phyloP scores from a whole-genome alignment of 2,329 filamentous ascomycete species.

The Monilinia laxa region DNA sequence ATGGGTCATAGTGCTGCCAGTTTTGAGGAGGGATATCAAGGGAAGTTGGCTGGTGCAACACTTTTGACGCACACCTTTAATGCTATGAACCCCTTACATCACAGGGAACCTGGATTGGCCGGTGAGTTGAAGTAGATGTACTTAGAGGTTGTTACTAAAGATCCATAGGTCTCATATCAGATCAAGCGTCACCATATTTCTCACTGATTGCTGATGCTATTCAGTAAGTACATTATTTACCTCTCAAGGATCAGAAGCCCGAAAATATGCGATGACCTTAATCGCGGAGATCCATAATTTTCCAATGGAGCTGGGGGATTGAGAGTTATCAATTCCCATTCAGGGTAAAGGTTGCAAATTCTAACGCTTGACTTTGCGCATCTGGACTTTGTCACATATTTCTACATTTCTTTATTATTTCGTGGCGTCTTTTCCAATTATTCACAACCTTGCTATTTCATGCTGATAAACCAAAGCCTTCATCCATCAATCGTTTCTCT shows the following conservation, averaged over 20 bases:
- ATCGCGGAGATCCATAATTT: too few relatives aligned
- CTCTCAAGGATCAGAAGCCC: not conserved
- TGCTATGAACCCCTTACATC: constrained; percentile 52
- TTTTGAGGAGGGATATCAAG: constrained; percentile 47
- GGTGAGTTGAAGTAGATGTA: constrained; percentile 37
- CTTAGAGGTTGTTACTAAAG: not conserved
- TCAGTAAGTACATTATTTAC: constrained; percentile 38
- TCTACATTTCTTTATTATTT: not conserved
- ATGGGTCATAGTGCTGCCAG: constrained; percentile 50
- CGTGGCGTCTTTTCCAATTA: not conserved
- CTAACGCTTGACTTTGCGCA: not conserved
- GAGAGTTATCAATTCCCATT: not conserved
- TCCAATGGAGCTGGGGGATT: too few relatives aligned
- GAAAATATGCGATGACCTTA: not conserved
- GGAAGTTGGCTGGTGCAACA: constrained; percentile 49
- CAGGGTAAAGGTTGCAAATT: not conserved
- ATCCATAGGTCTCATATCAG: constrained; percentile 39
- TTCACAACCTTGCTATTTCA: not conserved
- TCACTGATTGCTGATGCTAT: constrained; percentile 54
- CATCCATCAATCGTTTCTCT: constrained; percentile 51
- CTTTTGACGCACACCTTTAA: constrained; percentile 56
- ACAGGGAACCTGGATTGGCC: constrained; percentile 52
- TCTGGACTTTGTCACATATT: not conserved
- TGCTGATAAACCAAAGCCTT: constrained; percentile 35
- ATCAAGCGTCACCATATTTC: constrained; percentile 45